A percentile compares a stretch with the other conserved stretches of the same genome.
phyloP scores from a whole-genome alignment of 2,329 filamentous ascomycete genomes.

The Ophiosphaerella narmari region DNA sequence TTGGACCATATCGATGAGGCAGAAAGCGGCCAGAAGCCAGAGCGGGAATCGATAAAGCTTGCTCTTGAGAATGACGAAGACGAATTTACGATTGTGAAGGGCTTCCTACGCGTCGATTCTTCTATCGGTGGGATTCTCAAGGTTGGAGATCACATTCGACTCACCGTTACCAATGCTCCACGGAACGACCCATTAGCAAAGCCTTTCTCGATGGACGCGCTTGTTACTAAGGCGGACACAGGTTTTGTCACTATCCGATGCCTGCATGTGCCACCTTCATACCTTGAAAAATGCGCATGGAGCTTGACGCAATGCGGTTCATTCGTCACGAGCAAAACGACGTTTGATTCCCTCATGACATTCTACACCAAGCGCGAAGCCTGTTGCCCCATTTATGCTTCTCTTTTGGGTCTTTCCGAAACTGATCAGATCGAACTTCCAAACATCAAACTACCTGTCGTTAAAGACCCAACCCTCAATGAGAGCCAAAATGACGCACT shows the following conservation, averaged over 20 bases:
- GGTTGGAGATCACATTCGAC: conserved; percentile 39
- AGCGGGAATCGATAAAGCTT: conserved; percentile 15
- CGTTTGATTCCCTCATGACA: conserved; percentile 44
- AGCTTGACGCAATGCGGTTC: conserved; percentile 46
- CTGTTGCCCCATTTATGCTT: conserved; percentile 40
- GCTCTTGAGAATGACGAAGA: conserved; percentile 11
- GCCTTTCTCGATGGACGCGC: conserved; percentile 46
- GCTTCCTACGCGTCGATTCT: conserved; percentile 23
- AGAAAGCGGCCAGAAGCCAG: conserved; percentile 9
- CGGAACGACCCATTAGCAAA: conserved; percentile 33
- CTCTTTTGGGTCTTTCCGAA: conserved; percentile 17
- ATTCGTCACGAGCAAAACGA: conserved; percentile 49
- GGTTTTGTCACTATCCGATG: conserved; percentile 45
- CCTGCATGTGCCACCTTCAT: conserved; percentile 47
- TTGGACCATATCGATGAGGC: conserved; percentile 50
- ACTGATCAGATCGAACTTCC: conserved; percentile 11
- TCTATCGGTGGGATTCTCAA: conserved; percentile 15
- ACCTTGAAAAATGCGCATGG: conserved; percentile 47
- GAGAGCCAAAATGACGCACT: conserved; percentile 45
- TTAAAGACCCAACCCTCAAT: conserved; percentile 30
- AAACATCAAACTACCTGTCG: conserved; percentile 16
- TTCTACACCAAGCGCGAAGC: conserved; percentile 37
- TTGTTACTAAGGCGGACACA: conserved; percentile 39
- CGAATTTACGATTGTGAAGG: conserved; percentile 17
- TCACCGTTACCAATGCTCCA: conserved; percentile 41